These are phyloP conservation scores for Mortierella sp. DNA, from an alignment of 371 early-diverging fungal species.

Conservation along the genomic window DNA sequence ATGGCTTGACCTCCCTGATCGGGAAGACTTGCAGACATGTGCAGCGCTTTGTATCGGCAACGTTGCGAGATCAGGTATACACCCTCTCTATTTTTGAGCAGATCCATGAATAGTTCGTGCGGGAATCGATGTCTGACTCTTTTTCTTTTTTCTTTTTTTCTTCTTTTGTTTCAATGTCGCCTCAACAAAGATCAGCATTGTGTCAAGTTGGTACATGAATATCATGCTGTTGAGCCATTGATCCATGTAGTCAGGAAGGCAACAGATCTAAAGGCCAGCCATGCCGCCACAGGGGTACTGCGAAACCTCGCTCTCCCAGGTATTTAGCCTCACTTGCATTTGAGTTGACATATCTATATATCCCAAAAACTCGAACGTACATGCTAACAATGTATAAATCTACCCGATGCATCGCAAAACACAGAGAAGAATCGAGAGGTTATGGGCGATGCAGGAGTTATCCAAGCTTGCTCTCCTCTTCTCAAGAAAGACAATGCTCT, in stretches of 20 bases:
- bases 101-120: neutral
- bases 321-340: conserved; percentile 21
- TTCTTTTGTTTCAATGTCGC: neutral
- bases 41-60: conserved; percentile 72
- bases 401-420: neutral
- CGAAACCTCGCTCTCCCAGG: conserved; percentile 74
- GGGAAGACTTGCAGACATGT: conserved; percentile 59
- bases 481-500: conserved; percentile 72
- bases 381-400: neutral
- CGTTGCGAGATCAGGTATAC: conserved; percentile 69
- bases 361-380: neutral
- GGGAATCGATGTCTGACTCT: neutral
- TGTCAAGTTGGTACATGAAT: conserved; percentile 67
- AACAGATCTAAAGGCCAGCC: conserved; percentile 69
- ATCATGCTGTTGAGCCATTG: conserved; percentile 61
- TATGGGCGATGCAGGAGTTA: conserved; percentile 65
- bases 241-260: conserved; percentile 62
- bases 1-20: conserved; percentile 61
- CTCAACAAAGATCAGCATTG: conserved; percentile 65
- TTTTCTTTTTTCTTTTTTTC: no score
- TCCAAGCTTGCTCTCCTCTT: conserved; percentile 61
- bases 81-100: neutral
- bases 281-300: conserved; percentile 70
- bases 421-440: conserved; percentile 63
- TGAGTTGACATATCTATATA: neutral